Conservation (phyloP, 2,329 filamentous ascomycete species). For the Arthrobotrys entomopaga region DNA sequence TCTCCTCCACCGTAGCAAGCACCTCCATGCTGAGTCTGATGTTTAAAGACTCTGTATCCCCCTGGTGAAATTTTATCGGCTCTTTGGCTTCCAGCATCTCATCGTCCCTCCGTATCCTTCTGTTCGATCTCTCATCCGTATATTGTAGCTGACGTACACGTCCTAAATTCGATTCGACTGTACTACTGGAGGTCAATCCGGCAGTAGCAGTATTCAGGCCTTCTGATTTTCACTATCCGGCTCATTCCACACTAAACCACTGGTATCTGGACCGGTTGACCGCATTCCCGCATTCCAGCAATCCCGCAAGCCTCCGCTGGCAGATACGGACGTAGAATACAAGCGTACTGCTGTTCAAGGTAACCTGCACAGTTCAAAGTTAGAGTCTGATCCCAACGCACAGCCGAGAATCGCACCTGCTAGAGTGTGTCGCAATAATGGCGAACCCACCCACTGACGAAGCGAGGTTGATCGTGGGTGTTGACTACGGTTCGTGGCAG, state of each 20-base stretch:
- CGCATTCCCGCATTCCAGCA: background rate
- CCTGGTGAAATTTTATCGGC: constrained; percentile 18
- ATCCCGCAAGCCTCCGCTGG: background rate
- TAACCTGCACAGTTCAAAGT: background rate
- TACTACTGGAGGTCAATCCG: too few relatives aligned
- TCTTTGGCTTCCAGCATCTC: background rate
- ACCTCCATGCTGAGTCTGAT: background rate
- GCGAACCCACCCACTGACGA: constrained; percentile 28
- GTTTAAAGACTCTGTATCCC: constrained; percentile 39
- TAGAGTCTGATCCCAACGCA: background rate
- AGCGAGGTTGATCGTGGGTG: constrained; percentile 52
- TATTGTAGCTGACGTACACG: too few relatives aligned
- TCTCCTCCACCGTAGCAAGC: constrained; percentile 11
- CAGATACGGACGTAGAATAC: background rate
- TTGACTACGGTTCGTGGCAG: constrained; percentile 44
- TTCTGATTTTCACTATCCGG: background rate
- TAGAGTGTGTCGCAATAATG: constrained; percentile 20
- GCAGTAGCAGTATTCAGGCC: background rate
- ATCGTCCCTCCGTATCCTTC: background rate
- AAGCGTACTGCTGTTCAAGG: background rate
- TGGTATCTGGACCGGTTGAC: too few relatives aligned
- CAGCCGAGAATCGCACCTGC: constrained; percentile 40
- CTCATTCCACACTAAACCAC: constrained; percentile 1
- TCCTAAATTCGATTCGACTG: too few relatives aligned
- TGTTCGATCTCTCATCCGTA: background rate